Conservation (phyloP, 2,329 filamentous ascomycete species). For the Verticillium albo-atrum region DNA sequence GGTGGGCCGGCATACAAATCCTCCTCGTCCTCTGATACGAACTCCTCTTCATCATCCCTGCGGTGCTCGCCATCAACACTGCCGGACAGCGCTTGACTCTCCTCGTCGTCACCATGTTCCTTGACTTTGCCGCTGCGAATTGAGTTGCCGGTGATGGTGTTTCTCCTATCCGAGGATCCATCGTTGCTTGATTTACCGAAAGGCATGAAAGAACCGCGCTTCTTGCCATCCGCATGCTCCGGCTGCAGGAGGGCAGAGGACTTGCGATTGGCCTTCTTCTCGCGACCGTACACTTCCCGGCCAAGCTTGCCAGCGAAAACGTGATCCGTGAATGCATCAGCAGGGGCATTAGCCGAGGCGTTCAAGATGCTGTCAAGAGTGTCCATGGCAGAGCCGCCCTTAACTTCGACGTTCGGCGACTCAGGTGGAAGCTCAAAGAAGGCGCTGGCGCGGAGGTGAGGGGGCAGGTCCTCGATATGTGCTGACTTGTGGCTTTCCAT, state of each 20-base stretch:
- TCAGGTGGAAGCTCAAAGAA: conserved; percentile 74
- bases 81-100: conserved; percentile 16
- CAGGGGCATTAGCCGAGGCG: conserved; percentile 81
- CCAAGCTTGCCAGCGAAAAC: conserved; percentile 74
- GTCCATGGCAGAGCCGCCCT: conserved; percentile 77
- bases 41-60: conserved; percentile 17
- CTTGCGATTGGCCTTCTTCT: conserved; percentile 38
- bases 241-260: conserved; percentile 18
- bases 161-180: conserved; percentile 11
- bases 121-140: background rate
- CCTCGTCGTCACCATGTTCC: conserved; percentile 13
- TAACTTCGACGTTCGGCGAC: conserved; percentile 50
- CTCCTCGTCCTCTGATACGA: conserved; percentile 34
- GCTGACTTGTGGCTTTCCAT: conserved; percentile 26
- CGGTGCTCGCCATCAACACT: conserved; percentile 19
- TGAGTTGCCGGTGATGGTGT: conserved; percentile 6
- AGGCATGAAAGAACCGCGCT: conserved; percentile 44
- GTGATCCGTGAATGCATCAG: conserved; percentile 88
- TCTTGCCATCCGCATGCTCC: conserved; percentile 28
- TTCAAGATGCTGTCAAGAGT: conserved; percentile 91
- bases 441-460: conserved; percentile 83
- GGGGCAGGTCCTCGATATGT: conserved; percentile 49
- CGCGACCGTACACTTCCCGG: conserved; percentile 65
- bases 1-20: conserved; percentile 65
- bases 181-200: conserved; percentile 33